These are phyloP conservation scores for Apiospora saccharicola DNA, from an alignment of 2,329 filamentous ascomycete genomes.

Conservation along the genomic window DNA sequence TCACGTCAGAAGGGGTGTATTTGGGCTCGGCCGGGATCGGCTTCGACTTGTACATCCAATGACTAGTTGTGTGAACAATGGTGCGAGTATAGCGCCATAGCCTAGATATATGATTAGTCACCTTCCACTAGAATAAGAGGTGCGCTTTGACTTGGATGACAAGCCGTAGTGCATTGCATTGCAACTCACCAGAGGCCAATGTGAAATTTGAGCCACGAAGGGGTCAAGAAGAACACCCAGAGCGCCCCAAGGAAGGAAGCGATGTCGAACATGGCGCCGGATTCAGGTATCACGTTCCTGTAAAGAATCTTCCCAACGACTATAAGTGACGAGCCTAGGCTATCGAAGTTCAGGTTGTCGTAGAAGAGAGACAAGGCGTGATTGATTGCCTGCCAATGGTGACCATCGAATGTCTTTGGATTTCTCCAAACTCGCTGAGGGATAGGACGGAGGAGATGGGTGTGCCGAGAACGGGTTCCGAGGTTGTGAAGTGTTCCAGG, in stretches of 20 bases:
- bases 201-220: slow-evolving; percentile 21
- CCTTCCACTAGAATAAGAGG: neutral
- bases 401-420: slow-evolving; percentile 1
- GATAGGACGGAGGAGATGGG: neutral
- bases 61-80: slow-evolving; percentile 83
- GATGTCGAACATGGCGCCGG: slow-evolving; percentile 20
- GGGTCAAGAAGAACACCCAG: slow-evolving; percentile 4
- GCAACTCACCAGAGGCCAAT: slow-evolving; percentile 21
- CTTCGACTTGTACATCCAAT: slow-evolving; percentile 87
- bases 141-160: neutral
- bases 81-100: slow-evolving; percentile 87
- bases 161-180: neutral
- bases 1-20: slow-evolving; percentile 83
- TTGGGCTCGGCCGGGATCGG: slow-evolving; percentile 83
- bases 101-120: slow-evolving; percentile 56
- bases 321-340: neutral
- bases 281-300: neutral
- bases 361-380: neutral
- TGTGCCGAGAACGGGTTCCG: neutral
- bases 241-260: slow-evolving; percentile 3
- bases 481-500: neutral
- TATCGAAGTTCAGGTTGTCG: neutral
- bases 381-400: neutral
- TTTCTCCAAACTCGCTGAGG: neutral
- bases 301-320: neutral